These are phyloP conservation scores for Aphanomyces invadans DNA, from an alignment of 352 stramenopile species.

Conservation along the genomic window DNA sequence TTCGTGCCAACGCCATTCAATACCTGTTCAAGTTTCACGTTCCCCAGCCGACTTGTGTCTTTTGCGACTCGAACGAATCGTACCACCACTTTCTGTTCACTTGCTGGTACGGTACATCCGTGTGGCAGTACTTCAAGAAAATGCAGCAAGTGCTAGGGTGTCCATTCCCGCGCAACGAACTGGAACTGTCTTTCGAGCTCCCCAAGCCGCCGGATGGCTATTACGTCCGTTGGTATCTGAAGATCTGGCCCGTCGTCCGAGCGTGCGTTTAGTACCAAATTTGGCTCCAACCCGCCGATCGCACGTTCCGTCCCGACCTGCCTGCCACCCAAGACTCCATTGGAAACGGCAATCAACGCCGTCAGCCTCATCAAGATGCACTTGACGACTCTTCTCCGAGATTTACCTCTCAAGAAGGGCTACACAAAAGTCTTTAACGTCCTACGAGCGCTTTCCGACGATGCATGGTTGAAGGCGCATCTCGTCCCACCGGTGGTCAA, in stretches of 20 bases:
- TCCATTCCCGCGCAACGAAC: neutral
- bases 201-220: slow-evolving; percentile 4
- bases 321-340: neutral
- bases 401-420: slow-evolving; percentile 8
- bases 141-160: neutral
- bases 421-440: neutral
- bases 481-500: too few relatives aligned
- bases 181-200: neutral
- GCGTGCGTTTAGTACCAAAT: slow-evolving; percentile 3
- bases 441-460: neutral
- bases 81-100: neutral
- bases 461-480: neutral
- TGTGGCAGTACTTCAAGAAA: neutral
- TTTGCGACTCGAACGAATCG: neutral
- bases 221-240: neutral
- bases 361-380: neutral
- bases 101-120: neutral
- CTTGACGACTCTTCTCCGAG: neutral
- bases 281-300: slow-evolving; percentile 1
- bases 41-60: neutral
- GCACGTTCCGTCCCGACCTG: neutral
- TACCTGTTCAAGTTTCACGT: neutral
- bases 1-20: slow-evolving; percentile 5
- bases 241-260: slow-evolving; percentile 1
- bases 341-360: neutral